Conservation (phyloP, 495 filamentous ascomycete species). For the Neurospora tetrasperma region DNA sequence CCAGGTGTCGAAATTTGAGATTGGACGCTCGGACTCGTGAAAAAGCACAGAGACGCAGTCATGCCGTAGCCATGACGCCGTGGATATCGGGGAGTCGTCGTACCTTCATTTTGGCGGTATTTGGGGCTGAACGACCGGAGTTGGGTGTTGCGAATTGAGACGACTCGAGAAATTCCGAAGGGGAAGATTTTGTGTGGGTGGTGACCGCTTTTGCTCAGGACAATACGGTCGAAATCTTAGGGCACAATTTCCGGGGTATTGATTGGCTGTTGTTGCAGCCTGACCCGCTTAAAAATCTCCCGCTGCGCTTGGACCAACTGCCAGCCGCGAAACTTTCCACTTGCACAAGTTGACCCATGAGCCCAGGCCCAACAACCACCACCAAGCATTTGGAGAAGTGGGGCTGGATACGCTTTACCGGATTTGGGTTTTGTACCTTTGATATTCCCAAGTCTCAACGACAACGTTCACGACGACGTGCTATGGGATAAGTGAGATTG, state of each 20-base stretch:
- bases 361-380: background rate
- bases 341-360: background rate
- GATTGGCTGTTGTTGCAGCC: slow-evolving; percentile 8
- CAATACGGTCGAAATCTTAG: slow-evolving; percentile 17
- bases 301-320: background rate
- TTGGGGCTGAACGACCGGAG: slow-evolving; percentile 23
- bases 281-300: slow-evolving; percentile 3
- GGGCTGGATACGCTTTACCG: background rate
- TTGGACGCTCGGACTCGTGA: background rate
- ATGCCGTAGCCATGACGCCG: background rate
- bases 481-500: background rate
- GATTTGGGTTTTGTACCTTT: background rate
- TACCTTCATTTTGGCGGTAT: slow-evolving; percentile 31
- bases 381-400: background rate
- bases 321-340: background rate
- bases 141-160: slow-evolving; percentile 19
- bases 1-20: background rate
- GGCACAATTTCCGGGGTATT: slow-evolving; percentile 16
- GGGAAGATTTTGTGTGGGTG: slow-evolving; percentile 27
- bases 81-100: background rate
- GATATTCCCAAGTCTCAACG: background rate
- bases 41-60: background rate
- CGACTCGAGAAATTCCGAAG: slow-evolving; percentile 15
- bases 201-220: background rate
- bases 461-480: background rate